Evolutionary conservation across 306 rosid genomes (phyloP).

Genomic region (Gillenia trifoliata): DNA sequence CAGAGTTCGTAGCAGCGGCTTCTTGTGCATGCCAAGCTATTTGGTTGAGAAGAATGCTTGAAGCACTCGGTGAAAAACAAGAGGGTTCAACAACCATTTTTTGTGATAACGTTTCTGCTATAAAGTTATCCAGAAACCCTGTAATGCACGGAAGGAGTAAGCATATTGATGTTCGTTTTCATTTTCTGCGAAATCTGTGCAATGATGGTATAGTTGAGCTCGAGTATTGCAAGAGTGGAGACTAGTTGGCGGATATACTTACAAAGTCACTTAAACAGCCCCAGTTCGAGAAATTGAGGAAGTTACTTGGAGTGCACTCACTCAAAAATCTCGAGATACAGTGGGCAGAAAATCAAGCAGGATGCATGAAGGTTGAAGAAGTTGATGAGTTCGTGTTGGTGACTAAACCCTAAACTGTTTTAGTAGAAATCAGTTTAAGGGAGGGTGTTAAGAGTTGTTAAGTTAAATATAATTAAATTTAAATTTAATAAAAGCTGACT

Average conservation of each 20-base stretch:
- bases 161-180: not conserved
- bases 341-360: accelerated
- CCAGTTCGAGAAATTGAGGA: not conserved
- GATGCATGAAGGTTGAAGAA: not conserved
- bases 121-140: not conserved
- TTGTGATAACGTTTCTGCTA: not conserved
- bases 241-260: not conserved
- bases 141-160: not conserved
- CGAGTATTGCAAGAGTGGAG: not conserved
- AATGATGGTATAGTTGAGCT: not conserved
- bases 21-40: not conserved
- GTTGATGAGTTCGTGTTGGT: not conserved
- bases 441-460: not conserved
- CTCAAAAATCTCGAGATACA: accelerated
- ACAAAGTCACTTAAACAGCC: not conserved
- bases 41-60: not conserved
- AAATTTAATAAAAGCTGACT: not conserved
- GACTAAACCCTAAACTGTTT: not conserved
- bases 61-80: accelerated
- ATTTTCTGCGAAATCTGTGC: not conserved
- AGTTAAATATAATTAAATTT: not conserved
- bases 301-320: not conserved
- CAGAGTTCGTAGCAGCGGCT: not conserved
- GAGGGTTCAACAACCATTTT: not conserved
- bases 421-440: not conserved